A percentile compares a stretch with the other conserved stretches of the same genome.
Conservation (phyloP, 805 yeast genomes). For the Yamadazyma philogaea region DNA sequence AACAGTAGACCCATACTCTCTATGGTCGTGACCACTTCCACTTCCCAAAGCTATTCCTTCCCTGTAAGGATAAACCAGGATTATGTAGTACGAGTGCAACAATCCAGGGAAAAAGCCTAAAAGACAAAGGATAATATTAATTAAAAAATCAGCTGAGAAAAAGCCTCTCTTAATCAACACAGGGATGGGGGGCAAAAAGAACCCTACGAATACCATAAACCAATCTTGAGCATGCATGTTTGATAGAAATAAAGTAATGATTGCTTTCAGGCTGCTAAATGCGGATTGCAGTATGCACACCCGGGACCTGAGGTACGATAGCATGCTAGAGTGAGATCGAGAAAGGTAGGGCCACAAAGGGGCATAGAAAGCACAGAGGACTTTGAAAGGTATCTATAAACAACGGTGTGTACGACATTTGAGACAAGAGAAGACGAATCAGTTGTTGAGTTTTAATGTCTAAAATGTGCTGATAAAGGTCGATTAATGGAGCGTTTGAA, state of each 20-base stretch:
- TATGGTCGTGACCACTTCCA: conserved; percentile 28
- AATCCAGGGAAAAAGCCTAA: conserved; percentile 78
- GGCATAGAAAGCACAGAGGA: no score
- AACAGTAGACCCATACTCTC: conserved; percentile 17
- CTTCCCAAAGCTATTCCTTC: conserved; percentile 27
- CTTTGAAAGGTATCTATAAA: no score
- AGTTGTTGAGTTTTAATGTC: no score
- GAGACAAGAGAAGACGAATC: no score
- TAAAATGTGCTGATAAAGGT: no score
- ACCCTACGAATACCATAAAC: conserved; percentile 63
- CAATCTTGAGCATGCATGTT: conserved; percentile 52
- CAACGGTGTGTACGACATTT: no score
- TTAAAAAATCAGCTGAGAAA: conserved; percentile 64
- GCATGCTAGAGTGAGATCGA: no score
- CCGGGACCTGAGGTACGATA: not conserved
- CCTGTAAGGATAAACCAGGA: conserved; percentile 62
- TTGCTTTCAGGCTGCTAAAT: conserved; percentile 3
- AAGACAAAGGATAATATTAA: conserved; percentile 67
- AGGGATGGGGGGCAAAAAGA: conserved; percentile 74
- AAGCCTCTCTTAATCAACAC: conserved; percentile 72
- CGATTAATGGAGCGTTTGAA: no score
- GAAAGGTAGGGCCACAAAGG: no score
- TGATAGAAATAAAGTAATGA: not conserved
- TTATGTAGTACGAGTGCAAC: conserved; percentile 74
- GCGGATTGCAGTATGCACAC: not conserved